These are phyloP conservation scores for Vitis rotundifolia DNA, from an alignment of 164 flowering plant genomes.

Conservation along the genomic window DNA sequence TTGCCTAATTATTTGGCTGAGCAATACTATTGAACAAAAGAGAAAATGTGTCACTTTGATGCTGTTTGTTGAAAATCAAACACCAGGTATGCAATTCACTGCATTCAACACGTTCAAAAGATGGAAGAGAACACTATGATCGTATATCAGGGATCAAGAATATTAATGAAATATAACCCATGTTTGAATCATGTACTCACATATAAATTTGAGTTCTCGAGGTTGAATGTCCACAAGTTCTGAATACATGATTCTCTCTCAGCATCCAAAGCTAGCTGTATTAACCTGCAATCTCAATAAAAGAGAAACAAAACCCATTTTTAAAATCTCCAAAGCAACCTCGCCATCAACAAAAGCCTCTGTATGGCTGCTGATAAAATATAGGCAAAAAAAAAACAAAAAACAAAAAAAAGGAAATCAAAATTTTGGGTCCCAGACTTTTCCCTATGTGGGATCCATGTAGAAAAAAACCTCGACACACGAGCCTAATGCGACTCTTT, in stretches of 20 bases:
- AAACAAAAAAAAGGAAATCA: background rate
- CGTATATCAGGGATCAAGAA: background rate
- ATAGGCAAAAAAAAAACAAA: background rate
- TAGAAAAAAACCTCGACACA: too few species aligned
- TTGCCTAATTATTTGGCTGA: too few species aligned
- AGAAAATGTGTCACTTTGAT: too few species aligned
- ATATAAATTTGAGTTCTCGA: conserved; percentile 55
- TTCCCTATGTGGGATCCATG: too few species aligned
- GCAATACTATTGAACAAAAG: too few species aligned
- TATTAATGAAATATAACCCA: background rate
- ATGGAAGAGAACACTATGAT: background rate
- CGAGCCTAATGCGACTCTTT: background rate
- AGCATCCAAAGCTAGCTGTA: background rate
- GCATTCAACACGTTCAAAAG: background rate
- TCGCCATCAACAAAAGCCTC: background rate
- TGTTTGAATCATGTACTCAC: conserved; percentile 37
- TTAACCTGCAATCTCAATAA: background rate
- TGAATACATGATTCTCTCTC: conserved; percentile 31
- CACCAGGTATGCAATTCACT: too few species aligned
- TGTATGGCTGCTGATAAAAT: background rate
- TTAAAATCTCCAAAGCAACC: too few species aligned
- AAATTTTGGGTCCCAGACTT: too few species aligned
- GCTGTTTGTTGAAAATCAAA: too few species aligned
- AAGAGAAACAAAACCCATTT: background rate
- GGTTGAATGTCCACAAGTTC: conserved; percentile 63